Percentiles rank a stretch among this genome's conserved stretches.
Evolutionary conservation across 1,139 yeast genomes (phyloP).

Genomic region (Nematodospora anomalae): DNA sequence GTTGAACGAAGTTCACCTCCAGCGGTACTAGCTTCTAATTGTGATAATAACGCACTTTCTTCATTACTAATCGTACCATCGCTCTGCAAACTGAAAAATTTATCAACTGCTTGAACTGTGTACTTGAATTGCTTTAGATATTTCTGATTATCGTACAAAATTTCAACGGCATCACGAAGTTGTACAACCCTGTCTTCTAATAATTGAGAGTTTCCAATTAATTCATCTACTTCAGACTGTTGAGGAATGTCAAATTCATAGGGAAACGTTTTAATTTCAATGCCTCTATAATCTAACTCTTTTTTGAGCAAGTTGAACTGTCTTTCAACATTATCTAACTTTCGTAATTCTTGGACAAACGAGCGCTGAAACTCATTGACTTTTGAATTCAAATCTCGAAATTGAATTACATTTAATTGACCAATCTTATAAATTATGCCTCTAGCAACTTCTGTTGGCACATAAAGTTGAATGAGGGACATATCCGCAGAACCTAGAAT

Average conservation of each 20-base stretch:
- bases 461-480: slow-evolving; percentile 72
- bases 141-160: slow-evolving; percentile 35
- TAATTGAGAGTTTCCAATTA: slow-evolving; percentile 62
- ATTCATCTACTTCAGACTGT: slow-evolving; percentile 74
- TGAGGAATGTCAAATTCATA: slow-evolving; percentile 44
- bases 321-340: slow-evolving; percentile 67
- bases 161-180: slow-evolving; percentile 37
- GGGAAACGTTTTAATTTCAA: slow-evolving; percentile 45
- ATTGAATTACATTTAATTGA: slow-evolving; percentile 61
- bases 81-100: slow-evolving; percentile 47
- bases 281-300: slow-evolving; percentile 49
- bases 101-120: slow-evolving; percentile 61
- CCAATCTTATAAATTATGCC: slow-evolving; percentile 68
- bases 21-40: slow-evolving; percentile 24
- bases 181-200: slow-evolving; percentile 46
- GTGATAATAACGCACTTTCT: slow-evolving; percentile 26
- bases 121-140: slow-evolving; percentile 39
- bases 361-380: slow-evolving; percentile 72
- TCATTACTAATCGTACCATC: slow-evolving; percentile 25
- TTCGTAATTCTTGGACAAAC: slow-evolving; percentile 67
- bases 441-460: slow-evolving; percentile 69
- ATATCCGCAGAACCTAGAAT: slow-evolving; percentile 66
- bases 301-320: slow-evolving; percentile 54
- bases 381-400: slow-evolving; percentile 66
- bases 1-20: slow-evolving; percentile 18